Evolutionary conservation across 1,284 basidiomycete species (phyloP).

Genomic region (Ceratobasidium sp.): DNA sequence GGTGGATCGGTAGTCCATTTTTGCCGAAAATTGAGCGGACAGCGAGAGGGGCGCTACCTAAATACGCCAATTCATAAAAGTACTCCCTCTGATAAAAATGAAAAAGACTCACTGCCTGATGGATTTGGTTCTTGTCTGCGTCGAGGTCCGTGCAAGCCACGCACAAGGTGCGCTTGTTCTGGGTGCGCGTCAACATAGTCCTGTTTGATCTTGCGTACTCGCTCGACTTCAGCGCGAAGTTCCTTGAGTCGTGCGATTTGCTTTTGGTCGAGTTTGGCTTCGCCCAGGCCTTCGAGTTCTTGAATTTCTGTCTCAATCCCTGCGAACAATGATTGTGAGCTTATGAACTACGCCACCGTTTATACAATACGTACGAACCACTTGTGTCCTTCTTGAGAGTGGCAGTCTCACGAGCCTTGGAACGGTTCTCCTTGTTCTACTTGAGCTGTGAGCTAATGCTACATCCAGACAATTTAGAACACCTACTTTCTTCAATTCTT

Average conservation of each 20-base stretch:
- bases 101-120: conserved; percentile 44
- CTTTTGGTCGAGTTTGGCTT: conserved; percentile 74
- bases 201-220: conserved; percentile 84
- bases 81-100: background rate
- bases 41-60: conserved; percentile 54
- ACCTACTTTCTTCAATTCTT: conserved; percentile 90
- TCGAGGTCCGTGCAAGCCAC: conserved; percentile 54
- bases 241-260: conserved; percentile 69
- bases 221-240: conserved; percentile 80
- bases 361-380: conserved; percentile 59
- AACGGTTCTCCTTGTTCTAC: conserved; percentile 84
- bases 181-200: conserved; percentile 92
- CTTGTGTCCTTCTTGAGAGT: conserved; percentile 89
- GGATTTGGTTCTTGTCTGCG: conserved; percentile 49
- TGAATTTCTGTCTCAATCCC: conserved; percentile 47
- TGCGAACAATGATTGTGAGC: conserved; percentile 2
- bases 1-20: conserved; percentile 83
- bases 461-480: conserved; percentile 38
- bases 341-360: background rate
- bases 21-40: conserved; percentile 69
- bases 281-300: conserved; percentile 51
- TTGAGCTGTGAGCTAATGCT: conserved; percentile 27
- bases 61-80: conserved; percentile 58
- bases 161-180: conserved; percentile 84
- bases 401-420: conserved; percentile 81